A percentile compares a stretch with the other conserved stretches of the same genome.
phyloP scores from a whole-genome alignment of 2,329 filamentous ascomycete genomes.

The Aspergillus cejpii region DNA sequence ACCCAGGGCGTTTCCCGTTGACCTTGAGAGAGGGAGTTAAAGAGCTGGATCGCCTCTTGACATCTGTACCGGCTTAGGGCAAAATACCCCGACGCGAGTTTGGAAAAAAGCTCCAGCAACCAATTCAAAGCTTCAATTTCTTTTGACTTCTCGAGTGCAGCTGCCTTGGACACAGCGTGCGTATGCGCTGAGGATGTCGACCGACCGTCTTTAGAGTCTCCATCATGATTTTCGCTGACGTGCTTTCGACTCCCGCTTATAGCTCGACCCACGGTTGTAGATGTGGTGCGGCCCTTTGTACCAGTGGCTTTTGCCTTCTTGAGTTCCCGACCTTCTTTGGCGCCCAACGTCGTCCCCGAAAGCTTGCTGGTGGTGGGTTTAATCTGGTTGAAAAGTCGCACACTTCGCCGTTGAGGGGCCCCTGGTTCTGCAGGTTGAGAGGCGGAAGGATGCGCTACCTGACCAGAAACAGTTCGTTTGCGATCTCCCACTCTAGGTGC shows the following conservation, averaged over 20 bases:
- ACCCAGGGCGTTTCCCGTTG: conserved; percentile 94
- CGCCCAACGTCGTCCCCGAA: conserved; percentile 53
- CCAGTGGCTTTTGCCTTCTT: conserved; percentile 76
- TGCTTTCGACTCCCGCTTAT: conserved; percentile 87
- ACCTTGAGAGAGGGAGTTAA: conserved; percentile 60
- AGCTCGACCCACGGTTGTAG: conserved; percentile 69
- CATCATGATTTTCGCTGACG: conserved; percentile 50
- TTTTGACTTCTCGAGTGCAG: conserved; percentile 50
- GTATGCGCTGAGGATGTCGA: conserved; percentile 30
- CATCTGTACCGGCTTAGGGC: conserved; percentile 73
- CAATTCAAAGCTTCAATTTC: conserved; percentile 69
- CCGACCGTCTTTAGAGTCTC: conserved; percentile 58
- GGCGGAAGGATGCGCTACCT: conserved; percentile 50
- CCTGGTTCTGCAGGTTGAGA: conserved; percentile 57
- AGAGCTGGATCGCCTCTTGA: conserved; percentile 66
- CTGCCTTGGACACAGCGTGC: conserved; percentile 27
- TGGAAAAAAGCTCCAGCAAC: conserved; percentile 72
- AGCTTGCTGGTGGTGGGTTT: conserved; percentile 59
- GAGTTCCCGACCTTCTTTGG: conserved; percentile 62
- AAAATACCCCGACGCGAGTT: conserved; percentile 73
- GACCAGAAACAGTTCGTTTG: conserved; percentile 89
- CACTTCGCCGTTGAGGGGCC: conserved; percentile 62
- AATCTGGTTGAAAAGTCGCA: conserved; percentile 64
- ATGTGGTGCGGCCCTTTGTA: conserved; percentile 59
- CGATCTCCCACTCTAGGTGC: conserved; percentile 51